phyloP scores from a whole-genome alignment of 2,329 filamentous ascomycete species.

The Sporothrix brasiliensis region DNA sequence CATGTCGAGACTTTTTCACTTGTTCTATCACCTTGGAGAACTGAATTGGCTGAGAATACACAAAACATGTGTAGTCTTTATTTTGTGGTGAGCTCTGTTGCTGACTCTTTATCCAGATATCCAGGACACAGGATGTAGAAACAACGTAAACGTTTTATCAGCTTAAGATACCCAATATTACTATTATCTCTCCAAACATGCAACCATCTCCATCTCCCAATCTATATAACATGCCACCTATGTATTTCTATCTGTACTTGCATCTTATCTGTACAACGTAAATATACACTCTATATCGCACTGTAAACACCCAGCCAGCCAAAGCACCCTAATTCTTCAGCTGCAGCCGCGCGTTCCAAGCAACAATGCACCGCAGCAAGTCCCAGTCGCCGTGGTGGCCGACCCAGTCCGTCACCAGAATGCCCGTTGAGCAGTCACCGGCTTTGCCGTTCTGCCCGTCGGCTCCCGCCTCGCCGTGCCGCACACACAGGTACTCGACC shows the following conservation, averaged over 20 bases:
- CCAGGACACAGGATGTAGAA: not conserved
- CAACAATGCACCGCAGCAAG: slow-evolving; percentile 80
- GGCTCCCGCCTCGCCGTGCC: slow-evolving; percentile 54
- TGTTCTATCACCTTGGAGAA: slow-evolving; percentile 62
- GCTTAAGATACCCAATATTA: slow-evolving; percentile 7
- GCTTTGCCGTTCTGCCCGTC: slow-evolving; percentile 55
- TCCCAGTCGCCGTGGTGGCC: slow-evolving; percentile 89
- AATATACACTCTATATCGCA: not conserved
- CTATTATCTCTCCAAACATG: not conserved
- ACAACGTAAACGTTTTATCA: not conserved
- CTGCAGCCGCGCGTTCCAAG: slow-evolving; percentile 78
- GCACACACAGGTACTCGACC: slow-evolving; percentile 62
- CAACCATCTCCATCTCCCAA: not conserved
- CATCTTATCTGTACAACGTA: slow-evolving; percentile 1
- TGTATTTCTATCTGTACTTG: not conserved
- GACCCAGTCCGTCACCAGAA: slow-evolving; percentile 94
- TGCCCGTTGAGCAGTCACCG: slow-evolving; percentile 73
- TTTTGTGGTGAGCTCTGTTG: not conserved
- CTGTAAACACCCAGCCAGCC: not conserved
- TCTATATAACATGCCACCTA: not conserved
- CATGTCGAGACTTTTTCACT: slow-evolving; percentile 53
- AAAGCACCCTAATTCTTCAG: slow-evolving; percentile 45
- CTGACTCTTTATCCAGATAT: not conserved
- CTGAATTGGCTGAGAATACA: slow-evolving; percentile 49
- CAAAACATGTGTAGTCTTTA: slow-evolving; percentile 34